phyloP scores from a whole-genome alignment of 805 yeast species.

The Monosporozyma siamensis region DNA sequence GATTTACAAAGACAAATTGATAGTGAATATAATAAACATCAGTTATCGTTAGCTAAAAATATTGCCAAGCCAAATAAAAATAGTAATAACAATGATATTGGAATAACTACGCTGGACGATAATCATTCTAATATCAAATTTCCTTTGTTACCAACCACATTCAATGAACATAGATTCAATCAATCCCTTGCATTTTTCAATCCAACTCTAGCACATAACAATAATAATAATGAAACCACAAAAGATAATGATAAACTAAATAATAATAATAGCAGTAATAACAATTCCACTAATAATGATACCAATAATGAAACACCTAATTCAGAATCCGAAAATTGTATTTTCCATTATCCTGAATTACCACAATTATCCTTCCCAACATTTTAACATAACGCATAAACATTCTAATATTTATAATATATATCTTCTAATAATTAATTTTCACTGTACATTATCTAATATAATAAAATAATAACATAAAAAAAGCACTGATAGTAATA shows the following conservation, averaged over 20 bases:
- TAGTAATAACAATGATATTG: constrained; percentile 2
- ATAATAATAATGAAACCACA: not conserved
- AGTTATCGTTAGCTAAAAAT: constrained; percentile 21
- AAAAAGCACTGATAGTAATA: not conserved
- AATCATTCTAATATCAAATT: not conserved
- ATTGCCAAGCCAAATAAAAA: constrained; percentile 14
- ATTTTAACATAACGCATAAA: constrained; percentile 5
- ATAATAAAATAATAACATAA: not conserved
- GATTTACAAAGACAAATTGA: constrained; percentile 21
- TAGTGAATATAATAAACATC: constrained; percentile 14
- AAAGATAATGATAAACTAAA: not conserved
- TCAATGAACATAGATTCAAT: constrained; percentile 22
- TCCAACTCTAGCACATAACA: not conserved
- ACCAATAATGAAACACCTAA: not conserved
- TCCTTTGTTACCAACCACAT: constrained; percentile 15
- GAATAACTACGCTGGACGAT: not conserved
- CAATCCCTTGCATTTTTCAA: constrained; percentile 17
- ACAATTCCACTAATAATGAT: not conserved
- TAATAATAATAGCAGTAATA: too few relatives aligned
- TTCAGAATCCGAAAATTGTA: not conserved
- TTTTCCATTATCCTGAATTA: constrained; percentile 20
- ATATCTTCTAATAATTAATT: not conserved
- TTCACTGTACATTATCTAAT: not conserved
- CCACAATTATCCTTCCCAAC: constrained; percentile 19
- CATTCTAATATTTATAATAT: not conserved